Evolutionary conservation across 805 yeast species (phyloP), one percentile per base, ranked within the genome.

Genomic region (Saccharomycopsis malanga): DNA sequence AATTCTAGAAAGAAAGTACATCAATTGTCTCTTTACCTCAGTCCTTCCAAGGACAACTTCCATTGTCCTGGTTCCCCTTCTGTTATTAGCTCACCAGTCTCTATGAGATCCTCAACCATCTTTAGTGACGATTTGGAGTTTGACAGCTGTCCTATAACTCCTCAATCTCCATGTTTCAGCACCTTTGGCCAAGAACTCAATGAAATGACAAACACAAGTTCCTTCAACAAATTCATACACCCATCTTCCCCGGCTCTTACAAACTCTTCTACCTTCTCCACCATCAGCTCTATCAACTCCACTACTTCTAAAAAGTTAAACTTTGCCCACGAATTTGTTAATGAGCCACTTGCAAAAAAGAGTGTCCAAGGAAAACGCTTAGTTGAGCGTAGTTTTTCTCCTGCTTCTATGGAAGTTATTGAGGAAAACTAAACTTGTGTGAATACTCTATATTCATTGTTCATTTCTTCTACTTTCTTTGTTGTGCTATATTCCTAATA

Each of bases 1-100:
- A 17, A 15, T 24, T 41, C 50, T 7, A 49, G 42, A 36, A 23
- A 46, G 14, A 41, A 42, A 34, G 53, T 49, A 4, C 53, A 45
- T 3, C 47, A 49, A 39, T 24, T 49, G 15, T 46, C 50, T 12
- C 29, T 38, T 4, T 45, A 45, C 23, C 37, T 49, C 17, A 39
- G 38, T 9, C 47, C 53, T 2, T 42, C 44, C 5, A 45, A 34
- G 23, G 53, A 46, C 5, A 25, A 34, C 17, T 17, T 34, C n/a
- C 18, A 21, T 38, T 5, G 4, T 12, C 6, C 39, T 18, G 20
- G 45, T n/a, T n/a, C 39, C 12, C 39, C 40, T 7, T n/a, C 35
- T 2, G 18, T 40, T 23, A 45, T 45, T 21, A 48, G 46, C 20
- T 38, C 46, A 14, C 50, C 46, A 7, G 22, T 42, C 4, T 44